These are phyloP conservation scores for Kockovaella imperatae DNA, from an alignment of 768 basidiomycete species.

Conservation along the genomic window DNA sequence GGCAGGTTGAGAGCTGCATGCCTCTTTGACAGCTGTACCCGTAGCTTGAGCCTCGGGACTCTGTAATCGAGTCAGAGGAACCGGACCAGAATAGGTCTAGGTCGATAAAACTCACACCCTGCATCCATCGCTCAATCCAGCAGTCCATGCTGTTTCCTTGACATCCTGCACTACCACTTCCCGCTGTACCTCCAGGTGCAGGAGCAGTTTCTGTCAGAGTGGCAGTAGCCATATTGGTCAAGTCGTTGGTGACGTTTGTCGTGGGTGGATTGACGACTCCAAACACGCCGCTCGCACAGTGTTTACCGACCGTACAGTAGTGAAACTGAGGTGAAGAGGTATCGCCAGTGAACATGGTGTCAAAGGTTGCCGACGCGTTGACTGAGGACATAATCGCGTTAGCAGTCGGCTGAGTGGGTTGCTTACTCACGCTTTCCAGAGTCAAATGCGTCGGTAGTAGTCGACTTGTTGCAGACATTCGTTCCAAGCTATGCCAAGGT, in stretches of 20 bases:
- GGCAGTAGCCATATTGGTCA: slow-evolving; percentile 8
- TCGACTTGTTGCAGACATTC: slow-evolving; percentile 32
- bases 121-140: slow-evolving; percentile 23
- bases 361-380: slow-evolving; percentile 28
- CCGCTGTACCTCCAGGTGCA: slow-evolving; percentile 4
- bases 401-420: background rate
- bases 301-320: slow-evolving; percentile 26
- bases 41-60: slow-evolving; percentile 11
- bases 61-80: background rate
- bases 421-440: slow-evolving; percentile 28
- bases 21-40: slow-evolving; percentile 15
- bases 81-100: background rate
- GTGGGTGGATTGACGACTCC: slow-evolving; percentile 27
- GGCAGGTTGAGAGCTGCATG: slow-evolving; percentile 10
- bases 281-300: slow-evolving; percentile 32
- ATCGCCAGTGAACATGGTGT: background rate
- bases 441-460: slow-evolving; percentile 16
- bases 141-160: slow-evolving; percentile 16
- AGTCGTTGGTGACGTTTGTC: slow-evolving; percentile 14
- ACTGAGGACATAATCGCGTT: slow-evolving; percentile 7
- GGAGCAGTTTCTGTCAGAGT: slow-evolving; percentile 10
- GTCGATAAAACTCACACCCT: slow-evolving; percentile 7
- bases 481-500: too few species aligned
- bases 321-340: slow-evolving; percentile 16
- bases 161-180: slow-evolving; percentile 11